phyloP scores from a whole-genome alignment of 2,329 filamentous ascomycete genomes.

The Pseudogymnoascus sp. region DNA sequence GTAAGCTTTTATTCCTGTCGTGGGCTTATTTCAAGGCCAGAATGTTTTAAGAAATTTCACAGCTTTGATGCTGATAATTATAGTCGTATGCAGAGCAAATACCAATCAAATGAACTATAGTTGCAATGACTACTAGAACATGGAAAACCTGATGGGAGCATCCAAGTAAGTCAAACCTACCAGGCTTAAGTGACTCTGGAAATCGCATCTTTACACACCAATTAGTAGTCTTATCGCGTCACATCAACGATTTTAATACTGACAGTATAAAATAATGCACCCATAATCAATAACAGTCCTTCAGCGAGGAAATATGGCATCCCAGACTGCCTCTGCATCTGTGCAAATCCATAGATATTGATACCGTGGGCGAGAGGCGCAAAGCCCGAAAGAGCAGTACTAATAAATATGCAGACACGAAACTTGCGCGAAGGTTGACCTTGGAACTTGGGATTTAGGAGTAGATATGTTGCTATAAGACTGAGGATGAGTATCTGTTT shows the following conservation, averaged over 20 bases:
- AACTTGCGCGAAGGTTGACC: slow-evolving; percentile 17
- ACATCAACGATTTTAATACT: background rate
- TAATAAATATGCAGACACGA: slow-evolving; percentile 20
- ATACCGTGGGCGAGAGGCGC: slow-evolving; percentile 23
- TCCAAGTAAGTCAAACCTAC: slow-evolving; percentile 20
- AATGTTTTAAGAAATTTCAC: background rate
- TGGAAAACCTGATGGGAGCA: slow-evolving; percentile 23
- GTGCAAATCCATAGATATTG: slow-evolving; percentile 15
- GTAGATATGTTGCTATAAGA: slow-evolving; percentile 29
- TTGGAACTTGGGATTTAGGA: slow-evolving; percentile 19
- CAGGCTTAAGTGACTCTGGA: slow-evolving; percentile 17
- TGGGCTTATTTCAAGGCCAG: background rate
- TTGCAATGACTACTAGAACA: slow-evolving; percentile 16
- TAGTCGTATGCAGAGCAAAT: slow-evolving; percentile 15
- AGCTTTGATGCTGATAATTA: slow-evolving; percentile 5
- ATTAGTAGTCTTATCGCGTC: background rate
- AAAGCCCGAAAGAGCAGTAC: slow-evolving; percentile 20
- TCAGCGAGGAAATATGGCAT: slow-evolving; percentile 19
- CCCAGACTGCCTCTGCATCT: slow-evolving; percentile 15
- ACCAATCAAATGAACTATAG: slow-evolving; percentile 15
- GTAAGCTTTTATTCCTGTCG: background rate
- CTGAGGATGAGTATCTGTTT: slow-evolving; percentile 31
- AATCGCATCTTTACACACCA: slow-evolving; percentile 14
- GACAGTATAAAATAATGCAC: slow-evolving; percentile 14
- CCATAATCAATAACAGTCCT: slow-evolving; percentile 13